Evolutionary conservation across 495 filamentous ascomycete genomes (phyloP), one percentile per base, ranked within the genome.

Genomic region (Hypoxylon crocopeplum): DNA sequence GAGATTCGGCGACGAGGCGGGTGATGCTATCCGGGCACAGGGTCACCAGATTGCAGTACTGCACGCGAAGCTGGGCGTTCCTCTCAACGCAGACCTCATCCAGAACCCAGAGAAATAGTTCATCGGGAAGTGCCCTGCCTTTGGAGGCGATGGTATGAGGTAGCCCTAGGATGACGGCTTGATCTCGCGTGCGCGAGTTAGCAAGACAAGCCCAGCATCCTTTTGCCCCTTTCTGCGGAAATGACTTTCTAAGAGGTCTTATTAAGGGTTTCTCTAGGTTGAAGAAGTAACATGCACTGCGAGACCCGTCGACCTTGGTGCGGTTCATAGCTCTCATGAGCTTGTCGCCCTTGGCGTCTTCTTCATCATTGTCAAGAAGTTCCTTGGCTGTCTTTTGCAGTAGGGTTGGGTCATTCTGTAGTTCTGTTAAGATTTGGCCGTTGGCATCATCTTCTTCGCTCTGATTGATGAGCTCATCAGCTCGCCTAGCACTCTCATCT

Each of bases 91-190:
- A 81, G n/a, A 87, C 76, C 57, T 91, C 84, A 33, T 85, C 75
- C 8, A 95, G 74, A 2, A 93, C 80, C 92, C 92, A 97, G 15
- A 77, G 41, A 17, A 91, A 77, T 15, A 95, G 64, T 49, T 90
- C 85, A 46, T 92, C 84, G 1, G 92, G 86, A 5, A 94, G 72
- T 11, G 71, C 45, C 20, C 69, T 71, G 29, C 75, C 71, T 50
- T 77, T 79, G 13, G 68, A 67, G 21, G 87, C 75, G 15, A 88
- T 80, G 54, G 85, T 79, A 56, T 84, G 82, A 1, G 88, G 75
- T 50, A 86, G 79, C 1, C 91, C 91, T 39, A 87, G 86, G 34
- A 90, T 72, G 54, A 95, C 83, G 2, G 82, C 75, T 59, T 89
- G 84, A 30, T 84, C 75, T 36, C 89, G 79, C 37, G 75, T 70